Evolutionary conservation across 352 stramenopile genomes (phyloP), one percentile per base, ranked within the genome.

Genomic region (Globisporangium canariense): DNA sequence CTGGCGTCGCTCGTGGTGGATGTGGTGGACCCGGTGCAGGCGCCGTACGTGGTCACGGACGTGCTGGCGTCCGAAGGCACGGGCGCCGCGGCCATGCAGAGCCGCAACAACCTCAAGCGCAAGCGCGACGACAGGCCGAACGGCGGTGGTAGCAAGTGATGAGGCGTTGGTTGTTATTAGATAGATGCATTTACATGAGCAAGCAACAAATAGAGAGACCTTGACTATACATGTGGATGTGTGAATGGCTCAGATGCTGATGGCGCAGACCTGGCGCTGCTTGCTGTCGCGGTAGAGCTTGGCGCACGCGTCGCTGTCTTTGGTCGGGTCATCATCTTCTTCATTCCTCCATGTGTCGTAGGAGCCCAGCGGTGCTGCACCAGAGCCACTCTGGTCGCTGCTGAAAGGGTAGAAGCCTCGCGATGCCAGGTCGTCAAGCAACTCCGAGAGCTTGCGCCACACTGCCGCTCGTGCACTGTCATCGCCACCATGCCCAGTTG

Each of bases 41-140:
- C 74, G 54, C 85, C 83, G 13, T 92, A 93, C 68, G 73, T 81
- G 34, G 83, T 93, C 43, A 76, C 76, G 14, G 83, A 93, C 64
- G 77, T 93, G 34, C 68, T 95, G 16, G 55, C 80, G 25, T 78
- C 81, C 7, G 83, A 92, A 49, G 87, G 87, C 65, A 92, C 87
- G 0, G 87, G 87, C 16, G 87, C 87, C 8, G 73, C 74, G 11
- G 77, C 73, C 46, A 95, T 95, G 87, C 81, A 95, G 63, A 94
- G 85, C 65, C 84, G 87, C 61, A 89, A 95, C 69, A 95, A 93
- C 65, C 73, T 95, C 62, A 95, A 95, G 67, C 85, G 87, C 45
- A 95, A 95, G 69, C 83, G 85, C 13, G 85, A 93, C 67, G 74
- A 73, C 53, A 64, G 65, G n/a, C 41, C 16, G 40, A 46, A 46